Base-by-base conservation (phyloP, 192 early-diverging fungal species). In the Oehlia diaphana region DNA sequence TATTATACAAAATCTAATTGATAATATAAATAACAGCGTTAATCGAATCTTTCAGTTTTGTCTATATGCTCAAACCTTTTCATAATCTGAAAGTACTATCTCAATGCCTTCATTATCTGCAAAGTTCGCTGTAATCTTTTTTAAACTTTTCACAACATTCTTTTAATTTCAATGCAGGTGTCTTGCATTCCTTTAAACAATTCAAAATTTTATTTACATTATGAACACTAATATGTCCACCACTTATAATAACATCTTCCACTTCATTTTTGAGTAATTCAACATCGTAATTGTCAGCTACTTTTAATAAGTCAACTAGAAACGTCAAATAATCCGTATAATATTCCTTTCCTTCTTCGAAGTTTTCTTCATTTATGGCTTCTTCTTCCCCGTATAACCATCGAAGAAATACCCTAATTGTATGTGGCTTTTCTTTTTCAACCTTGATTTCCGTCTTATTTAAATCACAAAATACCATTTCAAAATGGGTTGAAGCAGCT, bases 361-460 rank as follows among this genome's bases (percentile, higher is more conserved):
- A 47, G 10, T 47, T 47, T 47, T 47, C 44, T 12, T 47, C 10
- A 2, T 47, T 47, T 7, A 19, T 19, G 6, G 13, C 31, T 39
- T 19, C 28, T 68, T 28, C 10, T 37, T 68, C 31, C 3, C 66
- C 66, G 33, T 68, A 68, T 68, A 68, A 39, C 66, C 66, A 68
- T 19, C 16, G 66, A 33, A 68, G 28, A 14, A 68, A 19, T 68
- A 68, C 35, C 19, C 66, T 28, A 5, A 68, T 35, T 68, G 66
- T 33, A 19, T 14, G 10, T 35, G 66, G 66, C 1, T 68, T 37
- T 68, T 6, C 7, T 0, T 16, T 26, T 19, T 33, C 31, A 10
- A 68, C 39, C 39, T 8, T 42, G 39, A 42, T 42, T 42, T 42
- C 39, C 5, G 39, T 42, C 39, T 42, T 42, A 42, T 7, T 7